phyloP scores from a whole-genome alignment of 352 stramenopile species.

The Hyaloperonospora brassicae region DNA sequence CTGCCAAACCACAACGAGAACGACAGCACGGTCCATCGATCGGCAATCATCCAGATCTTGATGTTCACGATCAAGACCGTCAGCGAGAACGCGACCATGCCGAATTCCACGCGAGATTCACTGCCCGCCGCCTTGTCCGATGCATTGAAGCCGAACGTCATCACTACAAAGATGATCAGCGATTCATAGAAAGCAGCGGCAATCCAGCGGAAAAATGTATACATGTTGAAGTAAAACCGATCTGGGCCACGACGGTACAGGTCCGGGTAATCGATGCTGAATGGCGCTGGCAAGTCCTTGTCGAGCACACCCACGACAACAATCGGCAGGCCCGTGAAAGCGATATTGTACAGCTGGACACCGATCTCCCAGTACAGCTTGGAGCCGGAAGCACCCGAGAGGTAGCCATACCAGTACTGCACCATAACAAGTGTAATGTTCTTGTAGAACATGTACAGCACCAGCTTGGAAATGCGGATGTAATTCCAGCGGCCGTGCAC shows the following conservation, averaged over 20 bases:
- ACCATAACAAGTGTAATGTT: constrained; percentile 88
- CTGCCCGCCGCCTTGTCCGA: constrained; percentile 45
- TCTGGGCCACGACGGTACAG: constrained; percentile 67
- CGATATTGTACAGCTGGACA: constrained; percentile 91
- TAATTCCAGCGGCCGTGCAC: constrained; percentile 91
- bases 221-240: constrained; percentile 73
- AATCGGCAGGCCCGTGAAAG: constrained; percentile 90
- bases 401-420: constrained; percentile 89
- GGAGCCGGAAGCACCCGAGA: constrained; percentile 87
- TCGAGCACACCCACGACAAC: constrained; percentile 76
- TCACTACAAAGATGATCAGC: constrained; percentile 72
- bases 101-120: constrained; percentile 73
- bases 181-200: constrained; percentile 69
- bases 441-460: constrained; percentile 93
- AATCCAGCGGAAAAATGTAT: constrained; percentile 74
- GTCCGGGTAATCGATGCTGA: constrained; percentile 65
- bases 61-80: constrained; percentile 91
- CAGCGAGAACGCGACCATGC: constrained; percentile 86
- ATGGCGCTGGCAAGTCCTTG: constrained; percentile 70
- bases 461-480: constrained; percentile 84
- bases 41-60: constrained; percentile 86
- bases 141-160: constrained; percentile 70
- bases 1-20: constrained; percentile 51
- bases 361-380: constrained; percentile 82
- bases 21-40: constrained; percentile 66